phyloP scores from a whole-genome alignment of 139 green algal species.

The Chlorella sp. region DNA sequence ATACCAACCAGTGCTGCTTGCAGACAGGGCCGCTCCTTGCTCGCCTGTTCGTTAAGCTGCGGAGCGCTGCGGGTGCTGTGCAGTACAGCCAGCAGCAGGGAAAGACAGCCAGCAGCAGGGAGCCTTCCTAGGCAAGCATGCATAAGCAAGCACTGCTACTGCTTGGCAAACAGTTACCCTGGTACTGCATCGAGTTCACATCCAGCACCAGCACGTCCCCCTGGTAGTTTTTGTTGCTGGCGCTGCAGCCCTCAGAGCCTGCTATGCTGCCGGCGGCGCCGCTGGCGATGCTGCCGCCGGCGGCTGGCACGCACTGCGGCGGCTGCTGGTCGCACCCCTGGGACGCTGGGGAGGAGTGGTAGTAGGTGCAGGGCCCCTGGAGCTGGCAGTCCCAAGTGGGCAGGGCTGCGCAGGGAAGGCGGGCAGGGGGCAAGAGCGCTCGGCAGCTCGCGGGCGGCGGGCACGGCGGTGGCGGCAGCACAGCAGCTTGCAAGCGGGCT shows the following conservation, averaged over 20 bases:
- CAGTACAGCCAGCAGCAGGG: not conserved
- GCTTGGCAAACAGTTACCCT: not conserved
- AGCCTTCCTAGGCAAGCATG: not conserved
- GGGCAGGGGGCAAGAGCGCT: too few species aligned
- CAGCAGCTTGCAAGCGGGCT: too few species aligned
- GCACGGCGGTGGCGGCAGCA: too few species aligned
- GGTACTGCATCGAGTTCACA: not conserved
- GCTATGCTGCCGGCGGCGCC: too few species aligned
- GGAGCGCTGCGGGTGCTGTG: not conserved
- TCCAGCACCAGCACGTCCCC: conserved; percentile 5
- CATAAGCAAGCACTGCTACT: not conserved
- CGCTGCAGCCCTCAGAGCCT: not conserved
- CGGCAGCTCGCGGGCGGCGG: too few species aligned
- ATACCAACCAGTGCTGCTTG: not conserved
- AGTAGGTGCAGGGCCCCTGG: not conserved
- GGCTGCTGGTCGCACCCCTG: not conserved
- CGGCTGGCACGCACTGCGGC: not conserved
- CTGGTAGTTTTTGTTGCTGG: not conserved
- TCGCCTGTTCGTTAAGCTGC: too few species aligned
- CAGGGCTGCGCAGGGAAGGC: not conserved
- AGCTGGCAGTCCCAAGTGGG: conserved; percentile 10
- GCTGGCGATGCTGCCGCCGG: not conserved
- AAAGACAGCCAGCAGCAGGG: not conserved
- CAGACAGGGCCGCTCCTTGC: too few species aligned
- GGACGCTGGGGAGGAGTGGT: not conserved